These are phyloP conservation scores for Aspergillus hancockii DNA, from an alignment of 495 filamentous ascomycete genomes.

Conservation along the genomic window DNA sequence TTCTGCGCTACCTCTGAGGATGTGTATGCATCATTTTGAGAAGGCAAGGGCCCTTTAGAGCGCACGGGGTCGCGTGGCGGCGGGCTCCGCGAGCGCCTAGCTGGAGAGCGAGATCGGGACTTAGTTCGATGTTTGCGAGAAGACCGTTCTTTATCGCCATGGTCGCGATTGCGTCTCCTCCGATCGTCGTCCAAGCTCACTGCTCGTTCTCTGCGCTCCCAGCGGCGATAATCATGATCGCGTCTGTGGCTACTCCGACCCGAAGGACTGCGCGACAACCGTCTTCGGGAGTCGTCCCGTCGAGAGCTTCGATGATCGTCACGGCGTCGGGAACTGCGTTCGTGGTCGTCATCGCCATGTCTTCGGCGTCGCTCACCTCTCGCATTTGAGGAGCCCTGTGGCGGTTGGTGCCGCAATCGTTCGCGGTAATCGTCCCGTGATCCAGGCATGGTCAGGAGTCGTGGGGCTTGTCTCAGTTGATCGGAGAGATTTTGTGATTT, in stretches of 20 bases:
- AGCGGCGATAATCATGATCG: constrained; percentile 28
- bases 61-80: constrained; percentile 35
- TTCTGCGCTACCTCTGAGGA: constrained; percentile 44
- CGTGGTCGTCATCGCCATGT: constrained; percentile 25
- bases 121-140: constrained; percentile 30
- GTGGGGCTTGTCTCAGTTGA: background rate
- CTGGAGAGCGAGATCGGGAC: constrained; percentile 37
- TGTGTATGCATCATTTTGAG: constrained; percentile 69
- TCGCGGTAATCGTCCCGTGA: constrained; percentile 22
- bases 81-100: constrained; percentile 29
- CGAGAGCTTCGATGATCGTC: constrained; percentile 35
- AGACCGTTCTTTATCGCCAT: constrained; percentile 24
- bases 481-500: background rate
- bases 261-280: constrained; percentile 34
- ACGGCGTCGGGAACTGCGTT: constrained; percentile 32
- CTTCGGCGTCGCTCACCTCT: constrained; percentile 30
- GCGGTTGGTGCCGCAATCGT: constrained; percentile 24
- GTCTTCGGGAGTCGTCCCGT: constrained; percentile 29
- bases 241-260: constrained; percentile 22
- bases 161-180: constrained; percentile 32
- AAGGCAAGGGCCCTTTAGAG: constrained; percentile 62
- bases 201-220: constrained; percentile 30
- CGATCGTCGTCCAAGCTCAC: constrained; percentile 29
- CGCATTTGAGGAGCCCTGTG: constrained; percentile 22
- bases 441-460: constrained; percentile 24